phyloP scores from a whole-genome alignment of 768 basidiomycete species.

The Paxillus ammoniavirescens region DNA sequence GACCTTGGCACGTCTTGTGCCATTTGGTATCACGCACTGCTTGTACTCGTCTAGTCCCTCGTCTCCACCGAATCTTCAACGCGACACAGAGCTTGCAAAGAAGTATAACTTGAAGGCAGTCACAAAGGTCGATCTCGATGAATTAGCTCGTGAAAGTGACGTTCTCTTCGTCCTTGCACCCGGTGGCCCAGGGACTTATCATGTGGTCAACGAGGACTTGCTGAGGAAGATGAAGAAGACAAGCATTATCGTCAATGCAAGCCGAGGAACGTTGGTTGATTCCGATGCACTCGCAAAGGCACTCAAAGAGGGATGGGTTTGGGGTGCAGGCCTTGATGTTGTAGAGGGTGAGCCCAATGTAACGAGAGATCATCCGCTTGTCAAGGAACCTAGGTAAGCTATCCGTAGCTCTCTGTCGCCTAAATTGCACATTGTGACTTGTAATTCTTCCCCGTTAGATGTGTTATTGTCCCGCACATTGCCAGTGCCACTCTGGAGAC shows the following conservation, averaged over 20 bases:
- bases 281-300: conserved; percentile 85
- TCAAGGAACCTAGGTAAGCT: conserved; percentile 69
- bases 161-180: conserved; percentile 83
- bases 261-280: conserved; percentile 86
- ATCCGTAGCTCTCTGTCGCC: background rate
- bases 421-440: background rate
- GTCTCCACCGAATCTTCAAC: conserved; percentile 40
- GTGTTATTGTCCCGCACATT: conserved; percentile 85
- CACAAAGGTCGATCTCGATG: conserved; percentile 56
- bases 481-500: conserved; percentile 89
- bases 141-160: conserved; percentile 78
- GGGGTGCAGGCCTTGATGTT: conserved; percentile 92
- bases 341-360: conserved; percentile 90
- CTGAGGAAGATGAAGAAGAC: conserved; percentile 83
- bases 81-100: conserved; percentile 38
- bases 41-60: conserved; percentile 64
- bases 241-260: conserved; percentile 80
- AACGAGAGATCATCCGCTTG: conserved; percentile 68
- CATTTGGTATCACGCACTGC: conserved; percentile 78
- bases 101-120: conserved; percentile 39
- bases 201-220: conserved; percentile 71
- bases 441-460: conserved; percentile 40
- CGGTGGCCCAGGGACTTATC: conserved; percentile 66
- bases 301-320: conserved; percentile 74
- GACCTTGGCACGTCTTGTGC: conserved; percentile 71